Evolutionary conservation across 176 grass and related monocot species (phyloP), one percentile per base, ranked within the genome.

Genomic region (Neostapfia colusana): DNA sequence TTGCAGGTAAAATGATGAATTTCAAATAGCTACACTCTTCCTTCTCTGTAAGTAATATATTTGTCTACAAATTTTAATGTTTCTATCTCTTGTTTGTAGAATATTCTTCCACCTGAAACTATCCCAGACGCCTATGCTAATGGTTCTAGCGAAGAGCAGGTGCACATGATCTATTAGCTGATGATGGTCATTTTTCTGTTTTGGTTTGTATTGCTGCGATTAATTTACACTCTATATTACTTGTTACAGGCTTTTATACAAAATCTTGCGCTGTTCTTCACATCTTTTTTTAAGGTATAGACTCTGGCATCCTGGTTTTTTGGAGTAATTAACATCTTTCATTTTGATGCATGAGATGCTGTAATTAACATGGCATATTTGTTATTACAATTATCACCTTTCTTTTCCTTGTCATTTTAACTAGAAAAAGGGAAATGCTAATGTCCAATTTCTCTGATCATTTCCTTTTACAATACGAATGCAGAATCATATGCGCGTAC

Each of bases 141-240:
- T 90, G 96, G 96, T 69, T 99, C 96, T 23, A 95, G 78, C 10
- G 96, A 99, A 67, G 96, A 99, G 36, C 96, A 99, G 85, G 93
- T 96, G 73, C 51, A 68, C 18, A 42, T 63, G 21, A 63, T 31
- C 45, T 48, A 72, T 49, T 65, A 49, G 28, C 27, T 23, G 10
- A 26, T 16, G 6, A 23, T 43, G 39, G 0, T 75, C 11, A 61
- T 61, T 61, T 61, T 61, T 26, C 23, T 21, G 12, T 17, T 62
- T 34, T 62, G 26, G 27, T 75, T 48, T 75, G 15, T 31, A 23
- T 66, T 7, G 34, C 1, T 36, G 5, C 21, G 55, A 12, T 62
- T 65, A 64, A 73, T 61, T 44, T 49, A 56, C 18, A 51, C 41
- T n/a, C 16, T 41, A 25, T 74, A 20, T 79, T 63, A 4, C 13